A percentile compares a stretch with the other conserved stretches of the same genome.
These are phyloP conservation scores for Guyanaporus albipodus DNA, from an alignment of 768 basidiomycete genomes.

Conservation along the genomic window DNA sequence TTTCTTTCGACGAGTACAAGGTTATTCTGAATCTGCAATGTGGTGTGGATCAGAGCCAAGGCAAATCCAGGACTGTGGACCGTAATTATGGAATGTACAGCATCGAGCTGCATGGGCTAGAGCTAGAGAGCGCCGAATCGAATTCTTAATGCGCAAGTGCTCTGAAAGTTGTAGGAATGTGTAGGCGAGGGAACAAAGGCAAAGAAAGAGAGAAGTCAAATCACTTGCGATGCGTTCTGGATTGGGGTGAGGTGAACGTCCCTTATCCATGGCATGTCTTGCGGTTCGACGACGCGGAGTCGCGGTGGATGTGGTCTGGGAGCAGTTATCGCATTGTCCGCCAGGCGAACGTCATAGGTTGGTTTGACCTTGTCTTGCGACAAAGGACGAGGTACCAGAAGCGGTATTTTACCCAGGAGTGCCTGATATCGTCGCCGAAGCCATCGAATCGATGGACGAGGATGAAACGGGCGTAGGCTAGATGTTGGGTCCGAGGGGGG, in stretches of 20 bases:
- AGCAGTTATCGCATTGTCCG: slow-evolving; percentile 28
- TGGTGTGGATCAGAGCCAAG: slow-evolving; percentile 64
- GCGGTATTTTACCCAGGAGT: slow-evolving; percentile 58
- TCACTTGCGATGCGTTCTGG: slow-evolving; percentile 2
- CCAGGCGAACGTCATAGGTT: slow-evolving; percentile 31
- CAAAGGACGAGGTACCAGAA: slow-evolving; percentile 37
- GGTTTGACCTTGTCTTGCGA: slow-evolving; percentile 1
- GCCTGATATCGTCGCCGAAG: slow-evolving; percentile 52
- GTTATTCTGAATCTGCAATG: slow-evolving; percentile 87
- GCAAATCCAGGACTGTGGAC: slow-evolving; percentile 55
- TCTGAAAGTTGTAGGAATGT: not conserved
- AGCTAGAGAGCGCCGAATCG: slow-evolving; percentile 49
- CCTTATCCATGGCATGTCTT: slow-evolving; percentile 36
- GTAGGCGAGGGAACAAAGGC: not conserved
- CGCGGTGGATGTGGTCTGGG: slow-evolving; percentile 15
- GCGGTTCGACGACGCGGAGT: slow-evolving; percentile 23
- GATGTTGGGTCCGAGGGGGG: too few species aligned
- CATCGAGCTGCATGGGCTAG: slow-evolving; percentile 84
- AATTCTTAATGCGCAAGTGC: slow-evolving; percentile 15
- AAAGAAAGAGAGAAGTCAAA: not conserved
- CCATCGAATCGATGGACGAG: slow-evolving; percentile 25
- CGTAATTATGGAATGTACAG: slow-evolving; percentile 82
- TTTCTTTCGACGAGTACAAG: slow-evolving; percentile 91
- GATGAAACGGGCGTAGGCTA: slow-evolving; percentile 21
- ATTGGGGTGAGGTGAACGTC: slow-evolving; percentile 5